Evolutionary conservation across 1,284 basidiomycete genomes (phyloP).

Genomic region (Neonothopanus nambi): DNA sequence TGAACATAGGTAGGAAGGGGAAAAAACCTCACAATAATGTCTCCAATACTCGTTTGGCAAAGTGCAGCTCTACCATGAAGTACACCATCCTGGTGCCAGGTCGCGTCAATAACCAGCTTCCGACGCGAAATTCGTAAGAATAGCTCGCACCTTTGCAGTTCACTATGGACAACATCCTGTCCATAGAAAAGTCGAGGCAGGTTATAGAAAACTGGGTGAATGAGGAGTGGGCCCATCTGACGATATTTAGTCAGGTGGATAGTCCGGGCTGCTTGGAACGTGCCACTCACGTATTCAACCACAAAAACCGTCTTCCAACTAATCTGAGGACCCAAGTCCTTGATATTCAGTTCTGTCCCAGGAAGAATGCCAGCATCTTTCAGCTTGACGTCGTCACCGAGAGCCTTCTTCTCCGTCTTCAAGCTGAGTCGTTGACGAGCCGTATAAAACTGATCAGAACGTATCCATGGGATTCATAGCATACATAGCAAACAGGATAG

Average conservation of each 20-base stretch:
- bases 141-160: conserved; percentile 69
- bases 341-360: conserved; percentile 67
- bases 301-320: conserved; percentile 86
- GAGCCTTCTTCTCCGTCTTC: conserved; percentile 57
- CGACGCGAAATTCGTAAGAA: neutral
- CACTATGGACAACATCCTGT: conserved; percentile 66
- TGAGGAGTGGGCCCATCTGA: conserved; percentile 85
- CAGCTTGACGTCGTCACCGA: conserved; percentile 66
- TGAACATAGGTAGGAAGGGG: neutral
- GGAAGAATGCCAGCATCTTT: conserved; percentile 56
- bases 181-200: conserved; percentile 73
- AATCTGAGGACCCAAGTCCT: conserved; percentile 89
- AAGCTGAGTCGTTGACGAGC: conserved; percentile 75
- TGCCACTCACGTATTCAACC: conserved; percentile 83
- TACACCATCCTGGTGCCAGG: conserved; percentile 65
- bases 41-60: conserved; percentile 91
- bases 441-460: conserved; percentile 50
- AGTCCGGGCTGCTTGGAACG: conserved; percentile 1
- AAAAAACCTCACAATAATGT: conserved; percentile 73
- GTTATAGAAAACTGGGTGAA: conserved; percentile 88
- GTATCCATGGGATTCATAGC: neutral
- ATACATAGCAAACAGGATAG: too few species aligned
- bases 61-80: conserved; percentile 82
- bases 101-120: neutral
- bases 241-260: conserved; percentile 1